A percentile compares a stretch with the other conserved stretches of the same genome.
These are phyloP conservation scores for Botrytis byssoidea DNA, from an alignment of 2,329 filamentous ascomycete species.

Conservation along the genomic window DNA sequence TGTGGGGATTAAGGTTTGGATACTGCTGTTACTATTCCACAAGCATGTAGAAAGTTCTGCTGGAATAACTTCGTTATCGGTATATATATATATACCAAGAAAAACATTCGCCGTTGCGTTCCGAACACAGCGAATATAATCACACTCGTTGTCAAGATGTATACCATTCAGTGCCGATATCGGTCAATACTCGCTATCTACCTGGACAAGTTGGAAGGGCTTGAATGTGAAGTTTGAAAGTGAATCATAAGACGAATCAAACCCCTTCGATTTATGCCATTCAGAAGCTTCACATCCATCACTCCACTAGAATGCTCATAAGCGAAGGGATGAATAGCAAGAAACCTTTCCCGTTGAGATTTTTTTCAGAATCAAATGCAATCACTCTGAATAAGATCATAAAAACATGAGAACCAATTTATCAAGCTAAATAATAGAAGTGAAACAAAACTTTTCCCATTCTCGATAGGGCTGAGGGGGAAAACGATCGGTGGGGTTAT, in stretches of 20 bases:
- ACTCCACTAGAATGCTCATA: neutral
- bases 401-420: neutral
- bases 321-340: neutral
- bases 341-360: neutral
- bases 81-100: neutral
- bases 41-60: neutral
- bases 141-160: neutral
- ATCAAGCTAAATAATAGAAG: neutral
- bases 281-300: neutral
- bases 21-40: neutral
- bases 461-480: neutral
- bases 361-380: neutral
- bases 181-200: neutral
- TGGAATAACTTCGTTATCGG: accelerated
- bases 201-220: no score
- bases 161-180: neutral
- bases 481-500: neutral
- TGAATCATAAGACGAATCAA: neutral
- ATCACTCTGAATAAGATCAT: neutral
- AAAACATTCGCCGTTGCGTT: neutral
- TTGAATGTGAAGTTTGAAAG: neutral
- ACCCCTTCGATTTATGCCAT: neutral
- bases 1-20: neutral
- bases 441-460: neutral
- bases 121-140: neutral